Base-by-base conservation (phyloP, 164 flowering plant species). In the Nymphaea thermarum region DNA sequence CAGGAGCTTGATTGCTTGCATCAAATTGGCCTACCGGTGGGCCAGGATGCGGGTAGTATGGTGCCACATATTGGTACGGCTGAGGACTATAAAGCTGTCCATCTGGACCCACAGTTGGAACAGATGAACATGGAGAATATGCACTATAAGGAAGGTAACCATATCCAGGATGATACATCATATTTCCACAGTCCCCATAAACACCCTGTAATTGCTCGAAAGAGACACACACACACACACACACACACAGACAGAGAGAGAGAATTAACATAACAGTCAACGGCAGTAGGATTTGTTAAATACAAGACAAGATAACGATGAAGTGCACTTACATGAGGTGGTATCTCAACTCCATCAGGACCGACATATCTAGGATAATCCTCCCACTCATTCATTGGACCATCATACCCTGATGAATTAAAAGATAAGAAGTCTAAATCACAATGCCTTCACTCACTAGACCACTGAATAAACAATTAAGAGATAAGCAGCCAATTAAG, bases 71-170 rank as follows among this genome's bases (percentile, higher is more conserved):
- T 72, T 87, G 96, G 70, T 87, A 91, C 16, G 84, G 91, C 68
- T 87, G 96, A 61, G 88, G 84, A 16, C 87, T 89, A 77, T 89
- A 91, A 0, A 86, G 71, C 75, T 87, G 93, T 60, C 87, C 90
- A 79, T 91, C 96, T 71, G 84, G 86, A 16, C 90, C 91, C 74
- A 90, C 44, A 5, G 90, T 75, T 3, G 95, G 96, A 74, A 83
- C 86, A 4, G 91, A 86, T 2, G 91, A 83, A 43, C 91, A 82
- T 3, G 90, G 87, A 3, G 88, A 75, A 76, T 87, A 91, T 4
- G 95, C 80, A 5, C 79, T 85, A 78, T 85, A 91, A 3, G 97
- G 84, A 62, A 84, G 77, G 79, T 86, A 90, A 4, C 88, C 87
- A 80, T 84, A 90, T 4, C 91, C 91, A 79, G 80, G 82, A 64